Conservation (phyloP, 2,329 filamentous ascomycete species). For the Fusarium odoratissimum region DNA sequence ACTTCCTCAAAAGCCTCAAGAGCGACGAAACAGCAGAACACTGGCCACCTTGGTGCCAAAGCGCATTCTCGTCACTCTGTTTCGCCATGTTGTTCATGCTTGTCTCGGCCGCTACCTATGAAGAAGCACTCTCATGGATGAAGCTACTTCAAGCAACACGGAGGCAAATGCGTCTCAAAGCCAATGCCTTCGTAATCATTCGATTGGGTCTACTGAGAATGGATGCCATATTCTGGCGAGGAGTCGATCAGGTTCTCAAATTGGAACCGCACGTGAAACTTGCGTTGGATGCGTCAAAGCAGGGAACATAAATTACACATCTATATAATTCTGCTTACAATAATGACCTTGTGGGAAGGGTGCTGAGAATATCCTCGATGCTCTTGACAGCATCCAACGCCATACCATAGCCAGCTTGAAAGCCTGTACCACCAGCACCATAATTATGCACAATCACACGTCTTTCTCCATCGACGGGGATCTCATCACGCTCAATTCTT, state of each 20-base stretch:
- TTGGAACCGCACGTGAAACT: constrained; percentile 3
- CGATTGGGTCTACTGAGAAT: background rate
- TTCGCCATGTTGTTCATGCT: background rate
- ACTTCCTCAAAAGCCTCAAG: background rate
- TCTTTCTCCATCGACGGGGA: background rate
- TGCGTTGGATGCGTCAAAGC: background rate
- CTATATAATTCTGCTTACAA: background rate
- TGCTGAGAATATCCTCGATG: background rate
- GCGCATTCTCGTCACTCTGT: background rate
- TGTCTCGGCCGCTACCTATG: background rate
- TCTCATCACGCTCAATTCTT: background rate
- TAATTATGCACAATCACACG: constrained; percentile 2
- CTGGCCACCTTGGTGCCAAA: background rate
- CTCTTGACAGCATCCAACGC: background rate
- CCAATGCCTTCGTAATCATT: background rate
- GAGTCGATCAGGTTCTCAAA: background rate
- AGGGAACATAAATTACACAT: background rate
- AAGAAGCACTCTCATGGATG: background rate
- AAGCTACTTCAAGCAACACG: background rate
- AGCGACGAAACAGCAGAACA: background rate
- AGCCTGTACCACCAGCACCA: constrained; percentile 4
- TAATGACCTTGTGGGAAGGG: background rate
- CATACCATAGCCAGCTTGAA: constrained; percentile 8
- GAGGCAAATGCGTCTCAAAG: constrained; percentile 4
- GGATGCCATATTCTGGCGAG: background rate